phyloP scores from a whole-genome alignment of 805 yeast species.

The Pichia cabralensis region DNA sequence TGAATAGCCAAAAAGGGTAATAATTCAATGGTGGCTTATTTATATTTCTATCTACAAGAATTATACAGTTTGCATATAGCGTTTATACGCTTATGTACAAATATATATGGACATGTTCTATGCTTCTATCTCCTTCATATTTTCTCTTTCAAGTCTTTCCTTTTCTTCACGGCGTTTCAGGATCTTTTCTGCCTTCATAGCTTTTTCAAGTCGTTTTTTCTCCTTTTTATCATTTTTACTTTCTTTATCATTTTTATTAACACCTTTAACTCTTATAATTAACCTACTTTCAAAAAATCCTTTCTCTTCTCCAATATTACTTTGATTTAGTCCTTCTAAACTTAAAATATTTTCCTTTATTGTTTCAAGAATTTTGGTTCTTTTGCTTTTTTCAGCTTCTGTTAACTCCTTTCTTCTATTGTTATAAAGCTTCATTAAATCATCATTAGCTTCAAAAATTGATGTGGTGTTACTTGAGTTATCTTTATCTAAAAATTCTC shows the following conservation, averaged over 20 bases:
- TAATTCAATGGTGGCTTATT: no score
- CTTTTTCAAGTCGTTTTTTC: slow-evolving; percentile 24
- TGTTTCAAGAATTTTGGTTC: slow-evolving; percentile 25
- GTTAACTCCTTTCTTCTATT: slow-evolving; percentile 11
- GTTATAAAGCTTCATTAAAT: background rate
- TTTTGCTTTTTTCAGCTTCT: slow-evolving; percentile 25
- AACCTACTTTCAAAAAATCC: slow-evolving; percentile 14
- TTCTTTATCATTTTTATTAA: slow-evolving; percentile 6
- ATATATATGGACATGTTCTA: background rate
- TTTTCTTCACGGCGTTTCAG: slow-evolving; percentile 13
- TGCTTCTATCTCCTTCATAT: slow-evolving; percentile 6
- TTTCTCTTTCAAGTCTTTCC: slow-evolving; percentile 8
- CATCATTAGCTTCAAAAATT: background rate
- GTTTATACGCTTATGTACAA: no score
- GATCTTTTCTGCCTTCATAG: slow-evolving; percentile 27
- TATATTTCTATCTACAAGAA: no score
- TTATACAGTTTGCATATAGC: no score
- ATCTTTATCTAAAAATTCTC: slow-evolving; percentile 18
- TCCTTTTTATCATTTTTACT: slow-evolving; percentile 21
- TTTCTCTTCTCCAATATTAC: slow-evolving; percentile 15
- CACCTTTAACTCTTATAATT: slow-evolving; percentile 12
- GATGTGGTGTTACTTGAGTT: background rate
- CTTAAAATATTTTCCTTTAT: slow-evolving; percentile 18
- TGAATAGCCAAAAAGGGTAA: no score
- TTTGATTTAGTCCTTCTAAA: slow-evolving; percentile 17